These are phyloP conservation scores for Psilocybe tampanensis DNA, from an alignment of 768 basidiomycete genomes.

Conservation along the genomic window DNA sequence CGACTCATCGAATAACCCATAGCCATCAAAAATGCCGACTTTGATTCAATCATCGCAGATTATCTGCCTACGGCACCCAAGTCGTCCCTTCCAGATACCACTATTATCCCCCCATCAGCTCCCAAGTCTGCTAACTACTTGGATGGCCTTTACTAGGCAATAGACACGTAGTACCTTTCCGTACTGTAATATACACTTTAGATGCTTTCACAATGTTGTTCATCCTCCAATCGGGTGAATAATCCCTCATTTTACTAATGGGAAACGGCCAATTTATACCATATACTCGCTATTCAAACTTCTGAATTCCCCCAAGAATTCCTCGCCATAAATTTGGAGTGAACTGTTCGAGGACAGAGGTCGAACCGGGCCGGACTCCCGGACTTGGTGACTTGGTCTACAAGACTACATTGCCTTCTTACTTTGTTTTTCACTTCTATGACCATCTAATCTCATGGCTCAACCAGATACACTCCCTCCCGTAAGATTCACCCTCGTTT, in stretches of 20 bases:
- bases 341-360: too few relatives aligned
- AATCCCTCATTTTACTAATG: too few relatives aligned
- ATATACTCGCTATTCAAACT: too few relatives aligned
- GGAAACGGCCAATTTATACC: too few relatives aligned
- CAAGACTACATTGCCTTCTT: neutral
- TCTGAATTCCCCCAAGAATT: neutral
- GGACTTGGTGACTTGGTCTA: neutral
- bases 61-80: constrained; percentile 53
- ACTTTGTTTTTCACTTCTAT: neutral
- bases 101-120: constrained; percentile 16
- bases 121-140: constrained; percentile 27
- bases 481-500: constrained; percentile 15
- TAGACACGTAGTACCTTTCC: neutral
- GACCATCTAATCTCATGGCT: constrained; percentile 6
- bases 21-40: constrained; percentile 53
- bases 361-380: too few relatives aligned
- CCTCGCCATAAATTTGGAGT: too few relatives aligned
- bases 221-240: neutral
- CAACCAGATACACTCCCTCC: constrained; percentile 22
- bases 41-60: constrained; percentile 76
- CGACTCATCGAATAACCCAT: neutral
- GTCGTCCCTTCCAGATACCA: constrained; percentile 11
- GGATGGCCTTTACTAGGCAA: constrained; percentile 38
- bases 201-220: neutral
- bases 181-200: neutral